Base-by-base conservation (phyloP, 345 rosid species). In the Ailanthus altissimus region DNA sequence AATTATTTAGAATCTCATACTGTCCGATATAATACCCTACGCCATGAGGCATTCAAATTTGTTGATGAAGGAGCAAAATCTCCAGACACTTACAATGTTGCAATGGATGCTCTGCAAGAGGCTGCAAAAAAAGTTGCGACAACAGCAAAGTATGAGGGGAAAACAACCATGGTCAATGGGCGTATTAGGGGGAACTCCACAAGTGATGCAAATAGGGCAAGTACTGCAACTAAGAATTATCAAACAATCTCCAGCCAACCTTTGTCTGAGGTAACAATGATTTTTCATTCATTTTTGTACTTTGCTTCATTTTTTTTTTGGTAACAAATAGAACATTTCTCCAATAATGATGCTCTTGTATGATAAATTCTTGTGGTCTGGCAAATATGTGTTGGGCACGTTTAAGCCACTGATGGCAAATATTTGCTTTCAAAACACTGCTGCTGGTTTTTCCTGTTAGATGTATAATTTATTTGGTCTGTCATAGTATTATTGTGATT, bases 31-130 rank as follows among this genome's bases (percentile, higher is more conserved):
- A 84, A 84, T 79, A 86, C 83, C 38, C 70, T 88, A 32, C 85
- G 89, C 28, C 88, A 86, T 28, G 88, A 83, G 59, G 85, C 86
- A 13, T 77, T 83, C 68, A 88, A 84, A 72, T 81, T 73, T 81
- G 83, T 84, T 0, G 85, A 88, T 40, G 86, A 84, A 76, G 88
- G 82, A 65, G 82, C 80, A 1, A 75, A 73, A 57, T 83, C 89
- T 38, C 36, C 67, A 6, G 86, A 81, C 28, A 69, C 67, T 43
- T 88, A 81, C 58, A 76, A 78, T 67, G 83, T 80, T 40, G 88
- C 88, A 18, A 60, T 78, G 77, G 54, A 43, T 70, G 87, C 87
- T 53, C 18, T 88, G 49, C 80, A 78, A 80, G 89, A 88, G 40
- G 91, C 88, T 70, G 77, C 81, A 40, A 76, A 76, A 70, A 88